Conservation (phyloP, 176 grass and related monocot species). For the Aechmea fasciata region DNA sequence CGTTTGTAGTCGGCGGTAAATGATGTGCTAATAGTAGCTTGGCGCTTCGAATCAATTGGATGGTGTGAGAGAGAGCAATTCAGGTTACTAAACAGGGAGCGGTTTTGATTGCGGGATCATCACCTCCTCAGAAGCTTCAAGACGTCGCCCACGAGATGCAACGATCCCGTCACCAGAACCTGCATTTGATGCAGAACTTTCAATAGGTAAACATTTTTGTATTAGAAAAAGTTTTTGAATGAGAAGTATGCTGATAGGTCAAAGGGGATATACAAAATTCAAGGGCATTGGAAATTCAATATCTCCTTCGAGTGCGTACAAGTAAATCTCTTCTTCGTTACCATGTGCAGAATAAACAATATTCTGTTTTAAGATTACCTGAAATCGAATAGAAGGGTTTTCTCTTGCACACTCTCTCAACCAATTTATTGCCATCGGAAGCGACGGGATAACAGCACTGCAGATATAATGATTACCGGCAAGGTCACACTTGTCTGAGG, state of each 20-base stretch:
- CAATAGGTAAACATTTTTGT: neutral
- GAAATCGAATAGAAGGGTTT: conserved; percentile 4
- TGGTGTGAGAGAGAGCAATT: neutral
- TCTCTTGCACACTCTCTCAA: conserved; percentile 12
- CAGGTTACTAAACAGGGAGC: neutral
- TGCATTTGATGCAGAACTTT: neutral
- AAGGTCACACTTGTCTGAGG: conserved; percentile 1
- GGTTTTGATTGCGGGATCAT: neutral
- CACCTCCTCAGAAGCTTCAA: conserved; percentile 6
- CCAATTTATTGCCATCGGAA: conserved; percentile 12
- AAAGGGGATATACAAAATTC: too few species aligned
- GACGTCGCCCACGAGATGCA: conserved; percentile 8
- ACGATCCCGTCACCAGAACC: conserved; percentile 12
- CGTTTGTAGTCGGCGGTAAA: neutral
- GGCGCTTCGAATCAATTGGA: neutral
- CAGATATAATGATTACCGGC: neutral
- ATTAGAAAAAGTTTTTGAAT: neutral
- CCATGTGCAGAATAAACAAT: neutral
- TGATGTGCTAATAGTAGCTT: neutral
- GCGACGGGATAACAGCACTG: conserved; percentile 5
- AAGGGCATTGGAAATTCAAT: too few species aligned
- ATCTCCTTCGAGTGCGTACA: too few species aligned
- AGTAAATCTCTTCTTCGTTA: neutral
- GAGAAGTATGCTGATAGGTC: too few species aligned
- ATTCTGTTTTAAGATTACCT: neutral